These are phyloP conservation scores for Colletotrichum liaoningense DNA, from an alignment of 2,329 filamentous ascomycete genomes.

Conservation along the genomic window DNA sequence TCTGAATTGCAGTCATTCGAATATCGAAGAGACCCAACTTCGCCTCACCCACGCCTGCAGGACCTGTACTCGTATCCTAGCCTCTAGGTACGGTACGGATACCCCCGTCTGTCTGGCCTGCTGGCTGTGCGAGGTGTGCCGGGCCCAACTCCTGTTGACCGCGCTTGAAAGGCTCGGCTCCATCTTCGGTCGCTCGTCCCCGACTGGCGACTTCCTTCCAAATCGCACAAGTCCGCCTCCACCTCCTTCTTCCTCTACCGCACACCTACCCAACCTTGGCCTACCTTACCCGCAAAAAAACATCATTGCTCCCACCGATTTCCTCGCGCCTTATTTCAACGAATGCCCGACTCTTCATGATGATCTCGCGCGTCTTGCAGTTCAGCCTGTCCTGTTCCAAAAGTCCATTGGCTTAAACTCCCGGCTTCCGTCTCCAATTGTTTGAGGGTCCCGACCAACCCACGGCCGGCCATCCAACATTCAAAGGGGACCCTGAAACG, in stretches of 20 bases:
- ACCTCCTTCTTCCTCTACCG: conserved; percentile 1
- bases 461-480: conserved; percentile 17
- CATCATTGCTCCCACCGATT: conserved; percentile 4
- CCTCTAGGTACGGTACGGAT: neutral
- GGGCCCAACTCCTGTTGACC: conserved; percentile 15
- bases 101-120: conserved; percentile 19
- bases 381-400: conserved; percentile 28
- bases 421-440: conserved; percentile 22
- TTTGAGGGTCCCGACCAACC: conserved; percentile 32
- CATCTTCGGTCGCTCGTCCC: conserved; percentile 21
- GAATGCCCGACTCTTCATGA: conserved; percentile 33
- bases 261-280: neutral
- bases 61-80: conserved; percentile 5
- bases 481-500: conserved; percentile 35
- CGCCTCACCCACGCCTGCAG: neutral
- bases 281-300: neutral
- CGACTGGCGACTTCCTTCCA: neutral
- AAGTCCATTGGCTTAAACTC: conserved; percentile 36
- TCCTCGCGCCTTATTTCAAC: conserved; percentile 24
- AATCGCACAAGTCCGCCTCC: neutral
- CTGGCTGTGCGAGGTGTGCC: conserved; percentile 22
- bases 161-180: neutral
- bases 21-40: neutral
- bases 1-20: neutral
- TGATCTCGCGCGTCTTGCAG: conserved; percentile 30